Base-by-base conservation (phyloP, 495 filamentous ascomycete genomes). In the Chaetomium fimeti region DNA sequence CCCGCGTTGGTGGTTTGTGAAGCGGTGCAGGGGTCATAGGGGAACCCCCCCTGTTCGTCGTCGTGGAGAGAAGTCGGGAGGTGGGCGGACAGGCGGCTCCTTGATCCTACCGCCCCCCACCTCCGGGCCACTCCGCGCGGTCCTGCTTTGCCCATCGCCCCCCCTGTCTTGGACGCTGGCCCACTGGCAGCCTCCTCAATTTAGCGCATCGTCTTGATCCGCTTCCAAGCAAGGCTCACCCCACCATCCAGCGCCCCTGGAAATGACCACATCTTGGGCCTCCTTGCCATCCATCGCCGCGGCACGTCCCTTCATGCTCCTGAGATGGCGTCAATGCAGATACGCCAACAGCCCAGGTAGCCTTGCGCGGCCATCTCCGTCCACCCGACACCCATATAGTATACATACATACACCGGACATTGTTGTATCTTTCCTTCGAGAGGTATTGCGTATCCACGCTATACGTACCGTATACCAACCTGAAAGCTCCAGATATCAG, bases 31-130 rank as follows among this genome's bases (percentile, higher is more conserved):
- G 57, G 42, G 36, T 60, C 27, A 13, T 43, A 60, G 27, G 28
- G 27, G 13, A 36, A 6, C 3, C 36, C 22, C 42, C 40, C 57
- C 28, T 27, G 40, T 29, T 25, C 32, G 3, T 42, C 16, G 29
- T 7, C 38, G 20, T 24, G 12, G 11, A 32, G 25, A 20, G 18
- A 32, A 29, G 9, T 32, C 29, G 45, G 45, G 59, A 51, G 47
- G 58, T 61, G 45, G 59, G 47, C 47, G 29, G 45, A 58, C 59
- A 61, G 28, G 59, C 59, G 59, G 59, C 59, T 61, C 59, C 59
- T 51, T 60, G 45, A 60, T 47, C 4, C 57, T 27, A 48, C 25
- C 57, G 49, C 42, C 22, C 36, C 57, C 57, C 32, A 24, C 48
- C 24, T 27, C 48, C 8, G 9, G 5, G 24, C 22, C 40, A 13